phyloP scores from a whole-genome alignment of 768 basidiomycete genomes.

The Tremella mesenterica region DNA sequence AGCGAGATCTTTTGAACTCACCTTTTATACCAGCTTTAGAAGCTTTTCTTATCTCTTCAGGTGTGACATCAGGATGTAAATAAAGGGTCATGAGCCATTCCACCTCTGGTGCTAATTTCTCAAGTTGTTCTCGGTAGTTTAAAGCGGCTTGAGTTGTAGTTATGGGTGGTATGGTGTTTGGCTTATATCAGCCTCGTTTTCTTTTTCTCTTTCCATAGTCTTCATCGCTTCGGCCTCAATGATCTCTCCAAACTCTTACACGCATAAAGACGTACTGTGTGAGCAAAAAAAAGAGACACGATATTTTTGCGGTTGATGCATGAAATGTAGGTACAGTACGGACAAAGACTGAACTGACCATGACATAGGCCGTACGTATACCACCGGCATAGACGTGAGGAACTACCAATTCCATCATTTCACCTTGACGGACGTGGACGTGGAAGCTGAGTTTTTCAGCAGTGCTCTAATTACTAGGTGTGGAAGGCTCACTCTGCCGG shows the following conservation, averaged over 20 bases:
- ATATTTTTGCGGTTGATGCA: no score
- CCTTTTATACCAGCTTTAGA: conserved; percentile 70
- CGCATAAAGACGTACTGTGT: no score
- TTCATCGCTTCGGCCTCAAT: no score
- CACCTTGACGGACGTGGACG: conserved; percentile 87
- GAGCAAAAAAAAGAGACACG: no score
- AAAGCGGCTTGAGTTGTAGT: conserved; percentile 71
- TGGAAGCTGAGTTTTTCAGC: conserved; percentile 62
- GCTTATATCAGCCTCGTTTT: conserved; percentile 49
- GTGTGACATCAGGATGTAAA: conserved; percentile 81
- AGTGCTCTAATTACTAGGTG: neutral
- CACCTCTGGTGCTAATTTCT: conserved; percentile 63
- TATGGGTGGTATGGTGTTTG: conserved; percentile 84
- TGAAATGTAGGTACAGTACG: no score
- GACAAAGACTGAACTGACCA: conserved; percentile 56
- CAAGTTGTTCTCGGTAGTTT: conserved; percentile 65
- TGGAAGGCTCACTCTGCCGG: conserved; percentile 38
- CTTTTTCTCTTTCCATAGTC: no score
- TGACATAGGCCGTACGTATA: conserved; percentile 85
- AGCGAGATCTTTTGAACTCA: conserved; percentile 13
- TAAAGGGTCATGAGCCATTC: conserved; percentile 95
- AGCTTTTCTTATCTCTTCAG: conserved; percentile 82
- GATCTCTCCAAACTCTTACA: no score
- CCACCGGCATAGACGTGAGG: conserved; percentile 87
- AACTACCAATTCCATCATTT: conserved; percentile 69